These are phyloP conservation scores for Solanum bukasovii DNA, from an alignment of 257 asterid genomes.

Conservation along the genomic window DNA sequence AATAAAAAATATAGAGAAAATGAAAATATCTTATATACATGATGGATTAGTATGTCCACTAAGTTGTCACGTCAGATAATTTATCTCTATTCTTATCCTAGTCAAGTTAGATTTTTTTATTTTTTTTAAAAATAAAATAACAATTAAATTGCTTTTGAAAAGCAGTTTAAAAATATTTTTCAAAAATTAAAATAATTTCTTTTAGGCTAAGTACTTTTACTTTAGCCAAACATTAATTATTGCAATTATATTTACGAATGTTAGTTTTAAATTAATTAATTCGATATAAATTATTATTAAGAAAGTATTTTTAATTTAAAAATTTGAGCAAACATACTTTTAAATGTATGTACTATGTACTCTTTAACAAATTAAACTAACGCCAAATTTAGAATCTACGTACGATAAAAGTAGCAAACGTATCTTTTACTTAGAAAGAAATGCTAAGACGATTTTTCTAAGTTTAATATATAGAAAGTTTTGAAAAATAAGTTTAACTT, in stretches of 20 bases:
- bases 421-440: neutral
- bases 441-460: no score
- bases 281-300: no score
- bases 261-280: no score
- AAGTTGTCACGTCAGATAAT: neutral
- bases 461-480: no score
- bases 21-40: neutral
- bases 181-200: no score
- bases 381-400: neutral
- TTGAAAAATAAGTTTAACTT: no score
- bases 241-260: fast-evolving
- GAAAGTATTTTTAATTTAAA: no score
- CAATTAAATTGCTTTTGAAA: neutral
- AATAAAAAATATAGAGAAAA: neutral
- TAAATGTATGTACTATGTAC: neutral
- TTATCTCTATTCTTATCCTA: neutral
- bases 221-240: neutral
- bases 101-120: fast-evolving
- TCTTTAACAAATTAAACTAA: neutral
- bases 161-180: no score
- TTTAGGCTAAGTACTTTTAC: neutral
- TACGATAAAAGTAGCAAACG: neutral
- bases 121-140: no score
- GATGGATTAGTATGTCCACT: neutral
- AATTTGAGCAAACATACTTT: neutral